Conservation (phyloP, 176 grass and related monocot species). For the Guadua angustifolia region DNA sequence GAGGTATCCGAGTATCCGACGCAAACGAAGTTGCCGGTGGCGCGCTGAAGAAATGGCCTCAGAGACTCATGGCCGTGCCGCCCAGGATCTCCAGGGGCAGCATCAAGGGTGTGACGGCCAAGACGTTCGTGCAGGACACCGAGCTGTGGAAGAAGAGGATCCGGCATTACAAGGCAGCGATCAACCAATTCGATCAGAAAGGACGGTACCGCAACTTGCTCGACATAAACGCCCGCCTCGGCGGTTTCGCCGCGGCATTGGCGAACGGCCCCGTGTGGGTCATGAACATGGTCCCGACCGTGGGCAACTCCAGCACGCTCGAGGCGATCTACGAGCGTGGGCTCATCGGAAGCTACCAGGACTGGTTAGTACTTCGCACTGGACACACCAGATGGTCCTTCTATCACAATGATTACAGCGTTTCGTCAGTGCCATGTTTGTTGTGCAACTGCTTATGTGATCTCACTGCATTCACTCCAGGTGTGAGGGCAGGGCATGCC, state of each 20-base stretch:
- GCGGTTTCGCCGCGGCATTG: constrained; percentile 81
- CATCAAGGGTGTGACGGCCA: constrained; percentile 53
- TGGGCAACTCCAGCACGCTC: constrained; percentile 59
- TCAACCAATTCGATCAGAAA: constrained; percentile 70
- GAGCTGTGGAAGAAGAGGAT: constrained; percentile 79
- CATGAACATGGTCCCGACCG: constrained; percentile 83
- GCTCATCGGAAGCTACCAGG: constrained; percentile 89
- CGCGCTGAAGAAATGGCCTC: constrained; percentile 77
- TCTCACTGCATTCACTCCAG: constrained; percentile 52
- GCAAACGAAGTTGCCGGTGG: constrained; percentile 60
- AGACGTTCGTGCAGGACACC: constrained; percentile 66
- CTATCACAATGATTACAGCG: constrained; percentile 20
- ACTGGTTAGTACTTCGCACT: constrained; percentile 62
- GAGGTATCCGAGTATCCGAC: constrained; percentile 53
- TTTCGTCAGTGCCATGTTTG: constrained; percentile 39
- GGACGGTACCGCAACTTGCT: constrained; percentile 88
- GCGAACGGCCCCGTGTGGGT: constrained; percentile 76
- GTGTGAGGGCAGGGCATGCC: constrained; percentile 91
- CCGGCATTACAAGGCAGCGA: constrained; percentile 72
- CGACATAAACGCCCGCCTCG: constrained; percentile 78
- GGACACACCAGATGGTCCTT: neutral
- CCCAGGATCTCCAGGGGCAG: constrained; percentile 60
- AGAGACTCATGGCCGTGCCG: constrained; percentile 69
- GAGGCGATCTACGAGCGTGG: constrained; percentile 87
- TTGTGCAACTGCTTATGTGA: neutral